Evolutionary conservation across 2,329 filamentous ascomycete species (phyloP), one percentile per base, ranked within the genome.

Genomic region (Aureobasidium sp.): DNA sequence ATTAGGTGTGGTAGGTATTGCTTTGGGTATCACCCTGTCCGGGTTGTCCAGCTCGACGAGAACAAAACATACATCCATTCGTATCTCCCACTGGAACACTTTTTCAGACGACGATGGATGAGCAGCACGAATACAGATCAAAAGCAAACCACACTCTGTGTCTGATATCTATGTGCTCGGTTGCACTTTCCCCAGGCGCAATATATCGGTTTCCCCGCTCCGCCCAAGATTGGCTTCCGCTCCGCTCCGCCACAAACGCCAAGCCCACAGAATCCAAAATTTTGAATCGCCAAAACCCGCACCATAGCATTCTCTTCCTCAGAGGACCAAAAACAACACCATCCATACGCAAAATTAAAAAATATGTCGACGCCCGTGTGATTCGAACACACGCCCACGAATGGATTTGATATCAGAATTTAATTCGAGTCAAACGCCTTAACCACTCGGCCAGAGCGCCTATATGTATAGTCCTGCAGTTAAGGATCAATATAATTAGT

Each of bases 391-490:
- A 23, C 38, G 51, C 51, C 51, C 51, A 5, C 51, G 51, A 55
- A 55, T 7, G 51, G 51, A 55, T 55, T 55, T 55, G 51, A 55
- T 55, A 55, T 33, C 51, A 29, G 50, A 45, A 55, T 3, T 2
- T 29, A 35, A 29, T 55, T 55, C 51, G 51, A 55, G 51, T 55
- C 51, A 55, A 55, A 55, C 51, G 51, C 51, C 51, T 55, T 55
- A 55, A 55, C 51, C 51, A 55, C 51, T 55, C 51, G 51, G 51
- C 51, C 51, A 55, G 51, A 55, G 51, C 51, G 51, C 51, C 51
- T 43, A 31, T 15, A 46, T 45, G 10, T 42, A 35, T 35, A 35
- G 31, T 35, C n/a, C n/a, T n/a, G n/a, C n/a, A n/a, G n/a, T n/a
- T n/a, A 29, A 29, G 27, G 27, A 29, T 29, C 9, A 4, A 29